A percentile compares a stretch with the other conserved stretches of the same genome.
phyloP scores from a whole-genome alignment of 2,329 filamentous ascomycete genomes.

The Alternaria sp. region DNA sequence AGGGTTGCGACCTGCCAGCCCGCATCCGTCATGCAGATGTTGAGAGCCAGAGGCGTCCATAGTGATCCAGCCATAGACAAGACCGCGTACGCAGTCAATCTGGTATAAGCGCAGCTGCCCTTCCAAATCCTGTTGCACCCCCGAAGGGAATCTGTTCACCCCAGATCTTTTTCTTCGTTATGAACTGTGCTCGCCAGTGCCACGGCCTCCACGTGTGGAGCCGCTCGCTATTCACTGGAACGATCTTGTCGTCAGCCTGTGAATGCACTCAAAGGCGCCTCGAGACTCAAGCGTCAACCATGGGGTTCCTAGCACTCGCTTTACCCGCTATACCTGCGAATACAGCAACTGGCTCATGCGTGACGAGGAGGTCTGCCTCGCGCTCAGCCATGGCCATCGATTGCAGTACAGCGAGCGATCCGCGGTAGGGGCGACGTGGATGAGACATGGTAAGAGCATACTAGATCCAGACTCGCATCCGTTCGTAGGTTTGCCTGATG shows the following conservation, averaged over 20 bases:
- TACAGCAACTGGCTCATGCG: neutral
- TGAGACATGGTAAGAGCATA: too few relatives aligned
- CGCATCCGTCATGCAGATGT: neutral
- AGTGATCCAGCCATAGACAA: neutral
- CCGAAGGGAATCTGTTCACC: neutral
- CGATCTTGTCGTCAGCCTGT: neutral
- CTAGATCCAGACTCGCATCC: too few relatives aligned
- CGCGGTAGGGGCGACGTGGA: accelerated
- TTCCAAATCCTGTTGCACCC: neutral
- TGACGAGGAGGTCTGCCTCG: neutral
- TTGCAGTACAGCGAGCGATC: neutral
- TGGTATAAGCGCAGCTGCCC: neutral
- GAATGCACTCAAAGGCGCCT: neutral
- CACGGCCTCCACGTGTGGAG: neutral
- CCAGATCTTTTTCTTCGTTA: neutral
- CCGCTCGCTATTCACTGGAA: neutral
- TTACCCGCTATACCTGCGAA: neutral
- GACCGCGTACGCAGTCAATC: too few relatives aligned
- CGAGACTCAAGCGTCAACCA: too few relatives aligned
- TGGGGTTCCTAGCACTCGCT: neutral
- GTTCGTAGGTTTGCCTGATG: neutral
- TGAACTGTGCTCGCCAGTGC: neutral
- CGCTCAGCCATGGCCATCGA: neutral
- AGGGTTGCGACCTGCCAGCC: neutral
- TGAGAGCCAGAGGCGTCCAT: neutral